Evolutionary conservation across 495 filamentous ascomycete genomes (phyloP), one percentile per base, ranked within the genome.

Genomic region (Hyaloscypha hepaticicola): DNA sequence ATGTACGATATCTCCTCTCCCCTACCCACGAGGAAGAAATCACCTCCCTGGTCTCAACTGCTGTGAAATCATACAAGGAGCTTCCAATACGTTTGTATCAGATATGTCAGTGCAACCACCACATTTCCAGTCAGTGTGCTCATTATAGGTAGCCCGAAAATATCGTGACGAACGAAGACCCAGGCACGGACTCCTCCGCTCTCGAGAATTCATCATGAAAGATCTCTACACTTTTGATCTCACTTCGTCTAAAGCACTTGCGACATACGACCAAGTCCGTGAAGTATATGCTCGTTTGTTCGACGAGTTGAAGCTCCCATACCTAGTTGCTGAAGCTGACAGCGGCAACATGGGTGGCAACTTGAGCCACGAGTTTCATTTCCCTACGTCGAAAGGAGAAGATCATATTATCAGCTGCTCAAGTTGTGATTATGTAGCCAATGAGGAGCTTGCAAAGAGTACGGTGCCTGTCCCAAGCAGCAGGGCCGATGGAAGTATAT

Each of bases 1-100:
- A 89, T 26, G 78, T 84, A 16, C 82, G 83, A 21, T 91, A 88
- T 62, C 76, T 99, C 27, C 83, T 99, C 21, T 88, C 95, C 3
- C 95, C 95, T 2, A 99, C 95, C 0, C 96, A 99, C 67, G 95
- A 99, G 70, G 95, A 99, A 73, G 95, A 99, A 72, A 93, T 99
- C 61, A 99, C 95, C 0, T 74, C 83, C 0, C 80, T 98, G 14
- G 89, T 96, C 2, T 85, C 85, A 1, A 83, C 80, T 55, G 81
- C 88, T 25, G 80, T 91, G n/a, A 85, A 88, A 55, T 96, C 92
- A 3, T 93, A 97, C 73, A 92, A 92, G 71, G 87, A 91, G 25
- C 82, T 98, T 3, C 95, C 95, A 7, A 70, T 98, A 12, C 83
- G 91, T 28, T 82, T 99, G 2, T 98, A 98, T 72, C 95, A 99